Conservation (phyloP, 371 early-diverging fungal genomes). For the Circinella minor region DNA sequence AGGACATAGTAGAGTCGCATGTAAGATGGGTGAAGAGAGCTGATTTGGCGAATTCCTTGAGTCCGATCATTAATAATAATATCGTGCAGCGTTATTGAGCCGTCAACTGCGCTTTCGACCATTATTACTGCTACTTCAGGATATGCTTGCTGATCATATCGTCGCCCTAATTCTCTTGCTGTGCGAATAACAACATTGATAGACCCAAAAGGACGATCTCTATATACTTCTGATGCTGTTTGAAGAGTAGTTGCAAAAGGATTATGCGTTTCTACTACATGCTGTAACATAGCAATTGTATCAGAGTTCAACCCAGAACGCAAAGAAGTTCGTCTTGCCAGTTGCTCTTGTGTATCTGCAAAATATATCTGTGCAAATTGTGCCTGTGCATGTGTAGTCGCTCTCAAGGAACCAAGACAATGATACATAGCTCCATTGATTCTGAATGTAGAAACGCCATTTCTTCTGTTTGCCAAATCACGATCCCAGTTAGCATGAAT, state of each 20-base stretch:
- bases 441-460: background rate
- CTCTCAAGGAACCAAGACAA: background rate
- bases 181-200: background rate
- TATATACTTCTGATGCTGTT: background rate
- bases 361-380: slow-evolving; percentile 3
- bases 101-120: background rate
- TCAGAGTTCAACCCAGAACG: background rate
- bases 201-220: background rate
- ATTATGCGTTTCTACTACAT: background rate
- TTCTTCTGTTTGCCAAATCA: background rate
- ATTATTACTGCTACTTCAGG: background rate
- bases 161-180: background rate
- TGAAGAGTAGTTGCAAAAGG: background rate
- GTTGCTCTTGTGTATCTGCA: slow-evolving; percentile 5
- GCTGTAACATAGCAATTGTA: background rate
- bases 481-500: background rate
- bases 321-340: background rate
- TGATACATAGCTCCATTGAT: background rate
- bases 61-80: slow-evolving; percentile 5
- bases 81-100: background rate
- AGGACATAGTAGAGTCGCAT: background rate
- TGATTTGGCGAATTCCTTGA: background rate
- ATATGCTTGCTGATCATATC: background rate
- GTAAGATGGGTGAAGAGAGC: background rate
- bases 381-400: background rate